Percentiles rank a stretch among this genome's conserved stretches.
Conservation (phyloP, 2,329 filamentous ascomycete genomes). For the Colletotrichum sp. region DNA sequence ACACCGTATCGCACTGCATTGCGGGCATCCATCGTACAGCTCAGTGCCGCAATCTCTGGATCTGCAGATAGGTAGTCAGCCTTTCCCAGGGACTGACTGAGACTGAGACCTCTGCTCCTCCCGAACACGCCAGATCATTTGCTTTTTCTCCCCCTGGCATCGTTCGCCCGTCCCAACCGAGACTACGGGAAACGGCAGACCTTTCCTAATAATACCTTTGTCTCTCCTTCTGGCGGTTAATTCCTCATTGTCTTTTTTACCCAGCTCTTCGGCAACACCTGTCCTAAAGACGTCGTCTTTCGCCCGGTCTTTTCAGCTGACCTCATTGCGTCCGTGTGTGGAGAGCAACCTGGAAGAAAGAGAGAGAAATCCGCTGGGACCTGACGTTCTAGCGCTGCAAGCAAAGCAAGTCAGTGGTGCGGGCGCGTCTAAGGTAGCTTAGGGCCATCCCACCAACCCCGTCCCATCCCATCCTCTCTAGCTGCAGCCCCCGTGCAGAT, state of each 20-base stretch:
- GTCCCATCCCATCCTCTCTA: neutral
- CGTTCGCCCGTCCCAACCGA: neutral
- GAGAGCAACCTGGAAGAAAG: neutral
- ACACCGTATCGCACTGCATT: neutral
- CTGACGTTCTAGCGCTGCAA: neutral
- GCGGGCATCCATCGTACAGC: neutral
- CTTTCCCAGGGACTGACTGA: neutral
- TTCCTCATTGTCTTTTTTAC: constrained; percentile 1
- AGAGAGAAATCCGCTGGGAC: neutral
- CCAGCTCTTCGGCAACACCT: neutral
- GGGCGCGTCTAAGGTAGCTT: constrained; percentile 14
- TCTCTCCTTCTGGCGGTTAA: constrained; percentile 15
- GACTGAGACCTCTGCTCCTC: constrained; percentile 7
- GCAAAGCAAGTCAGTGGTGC: neutral
- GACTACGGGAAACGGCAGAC: constrained; percentile 19
- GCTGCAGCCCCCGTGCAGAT: constrained; percentile 14
- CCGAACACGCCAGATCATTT: constrained; percentile 18
- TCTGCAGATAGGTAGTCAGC: neutral
- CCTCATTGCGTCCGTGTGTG: neutral
- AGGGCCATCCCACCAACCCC: neutral
- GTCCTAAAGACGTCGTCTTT: neutral
- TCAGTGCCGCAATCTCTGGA: neutral
- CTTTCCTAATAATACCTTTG: constrained; percentile 20
- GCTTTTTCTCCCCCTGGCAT: constrained; percentile 19
- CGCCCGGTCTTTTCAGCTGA: neutral